A percentile compares a stretch with the other conserved stretches of the same genome.
Evolutionary conservation across 2,329 filamentous ascomycete species (phyloP).

Genomic region (Boeremia lycopersici): DNA sequence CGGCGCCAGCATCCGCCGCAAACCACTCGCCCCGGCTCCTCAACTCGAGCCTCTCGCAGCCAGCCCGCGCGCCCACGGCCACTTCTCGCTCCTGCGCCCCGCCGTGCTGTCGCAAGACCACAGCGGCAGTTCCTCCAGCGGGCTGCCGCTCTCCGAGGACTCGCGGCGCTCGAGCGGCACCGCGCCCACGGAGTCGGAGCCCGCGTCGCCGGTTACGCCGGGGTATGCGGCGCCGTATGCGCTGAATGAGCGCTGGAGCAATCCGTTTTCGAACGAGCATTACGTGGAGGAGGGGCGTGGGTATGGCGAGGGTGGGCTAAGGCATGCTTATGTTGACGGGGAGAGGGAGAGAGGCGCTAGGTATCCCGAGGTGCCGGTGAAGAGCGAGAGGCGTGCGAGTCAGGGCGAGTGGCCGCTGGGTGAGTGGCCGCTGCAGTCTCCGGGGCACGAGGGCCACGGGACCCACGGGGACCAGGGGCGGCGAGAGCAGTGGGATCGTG

Average conservation of each 20-base stretch:
- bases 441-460: constrained; percentile 16
- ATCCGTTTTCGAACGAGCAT: constrained; percentile 36
- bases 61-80: constrained; percentile 23
- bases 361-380: constrained; percentile 26
- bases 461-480: too few relatives aligned
- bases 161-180: constrained; percentile 18
- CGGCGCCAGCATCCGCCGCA: constrained; percentile 32
- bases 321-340: constrained; percentile 25
- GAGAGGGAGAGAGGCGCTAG: too few relatives aligned
- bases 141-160: constrained; percentile 18
- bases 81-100: constrained; percentile 29
- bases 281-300: constrained; percentile 36
- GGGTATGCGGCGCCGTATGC: too few relatives aligned
- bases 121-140: constrained; percentile 35
- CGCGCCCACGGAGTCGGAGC: constrained; percentile 19
- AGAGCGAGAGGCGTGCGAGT: constrained; percentile 5
- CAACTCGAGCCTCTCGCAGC: constrained; percentile 21
- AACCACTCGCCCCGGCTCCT: constrained; percentile 31
- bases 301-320: constrained; percentile 41
- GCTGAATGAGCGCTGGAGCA: background rate
- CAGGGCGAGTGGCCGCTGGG: constrained; percentile 25
- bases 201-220: constrained; percentile 13
- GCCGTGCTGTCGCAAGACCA: constrained; percentile 26
- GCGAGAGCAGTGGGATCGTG: constrained; percentile 42
- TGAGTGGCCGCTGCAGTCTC: constrained; percentile 35